Percentiles rank a stretch among this genome's conserved stretches.
phyloP scores from a whole-genome alignment of 805 yeast species.

The Lachancea cidri region DNA sequence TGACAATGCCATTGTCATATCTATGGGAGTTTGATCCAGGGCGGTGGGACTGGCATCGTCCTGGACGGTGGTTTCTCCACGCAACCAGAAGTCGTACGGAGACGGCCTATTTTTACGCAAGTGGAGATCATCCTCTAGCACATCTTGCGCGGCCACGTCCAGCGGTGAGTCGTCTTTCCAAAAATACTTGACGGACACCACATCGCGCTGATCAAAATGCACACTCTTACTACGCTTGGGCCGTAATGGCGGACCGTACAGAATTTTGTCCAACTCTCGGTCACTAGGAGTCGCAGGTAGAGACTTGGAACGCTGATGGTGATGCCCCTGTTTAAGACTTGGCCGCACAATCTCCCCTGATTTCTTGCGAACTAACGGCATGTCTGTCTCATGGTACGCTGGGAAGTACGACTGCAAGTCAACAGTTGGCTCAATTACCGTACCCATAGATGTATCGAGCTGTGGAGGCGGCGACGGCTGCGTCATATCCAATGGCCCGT shows the following conservation, averaged over 20 bases:
- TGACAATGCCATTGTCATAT: constrained; percentile 8
- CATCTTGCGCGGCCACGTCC: constrained; percentile 46
- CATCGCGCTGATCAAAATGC: constrained; percentile 68
- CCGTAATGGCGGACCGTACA: constrained; percentile 1
- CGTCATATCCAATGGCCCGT: background rate
- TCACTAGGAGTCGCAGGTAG: constrained; percentile 36
- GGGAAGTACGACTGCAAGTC: constrained; percentile 3
- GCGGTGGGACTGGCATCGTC: constrained; percentile 16
- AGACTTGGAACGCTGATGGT: constrained; percentile 33
- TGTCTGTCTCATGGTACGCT: background rate
- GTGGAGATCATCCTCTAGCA: constrained; percentile 28
- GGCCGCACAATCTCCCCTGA: constrained; percentile 68
- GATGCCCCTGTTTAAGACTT: constrained; percentile 24
- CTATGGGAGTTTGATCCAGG: background rate
- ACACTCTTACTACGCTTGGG: constrained; percentile 56
- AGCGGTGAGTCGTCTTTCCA: constrained; percentile 68
- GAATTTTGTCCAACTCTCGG: constrained; percentile 4
- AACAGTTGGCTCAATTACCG: background rate
- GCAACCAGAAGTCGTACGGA: constrained; percentile 22
- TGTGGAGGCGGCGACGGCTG: background rate
- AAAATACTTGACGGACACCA: constrained; percentile 57
- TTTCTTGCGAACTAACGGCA: constrained; percentile 61
- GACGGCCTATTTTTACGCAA: constrained; percentile 7
- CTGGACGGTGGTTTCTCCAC: constrained; percentile 8
- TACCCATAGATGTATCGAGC: constrained; percentile 2